Evolutionary conservation across 192 early-diverging fungal genomes (phyloP).

Genomic region (Rhizophagus sp.): DNA sequence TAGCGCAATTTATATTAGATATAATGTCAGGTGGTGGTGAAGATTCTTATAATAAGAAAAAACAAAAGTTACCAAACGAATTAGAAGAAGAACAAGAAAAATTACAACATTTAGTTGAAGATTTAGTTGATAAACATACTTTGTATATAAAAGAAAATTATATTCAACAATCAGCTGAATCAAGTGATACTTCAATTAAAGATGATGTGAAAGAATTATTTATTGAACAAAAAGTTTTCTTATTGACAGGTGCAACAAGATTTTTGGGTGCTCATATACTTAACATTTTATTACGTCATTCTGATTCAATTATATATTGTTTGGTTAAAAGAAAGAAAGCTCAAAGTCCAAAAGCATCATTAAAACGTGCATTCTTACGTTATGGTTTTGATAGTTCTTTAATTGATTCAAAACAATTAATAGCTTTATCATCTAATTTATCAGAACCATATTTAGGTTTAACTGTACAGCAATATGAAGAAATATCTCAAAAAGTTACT

Average conservation of each 20-base stretch:
- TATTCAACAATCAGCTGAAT: background rate
- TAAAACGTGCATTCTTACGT: slow-evolving; percentile 8
- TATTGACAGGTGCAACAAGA: slow-evolving; percentile 13
- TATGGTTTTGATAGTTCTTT: slow-evolving; percentile 2
- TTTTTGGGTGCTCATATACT: slow-evolving; percentile 4
- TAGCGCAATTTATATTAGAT: background rate
- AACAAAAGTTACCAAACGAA: background rate
- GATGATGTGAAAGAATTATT: no score
- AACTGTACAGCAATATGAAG: background rate
- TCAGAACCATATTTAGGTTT: slow-evolving; percentile 20
- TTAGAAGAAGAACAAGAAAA: background rate
- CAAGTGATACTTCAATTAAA: background rate
- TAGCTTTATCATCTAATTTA: background rate
- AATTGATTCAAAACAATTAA: background rate
- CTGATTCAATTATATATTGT: background rate
- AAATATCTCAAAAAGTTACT: background rate
- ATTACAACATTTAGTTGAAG: background rate
- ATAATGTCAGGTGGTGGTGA: background rate
- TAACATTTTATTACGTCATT: background rate
- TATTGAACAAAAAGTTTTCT: background rate
- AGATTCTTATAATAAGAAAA: background rate
- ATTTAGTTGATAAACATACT: slow-evolving; percentile 14
- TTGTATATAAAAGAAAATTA: background rate
- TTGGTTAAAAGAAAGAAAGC: slow-evolving; percentile 7
- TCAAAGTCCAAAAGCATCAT: slow-evolving; percentile 1